Evolutionary conservation across 345 rosid genomes (phyloP).

Genomic region (Aethionema arabicum): DNA sequence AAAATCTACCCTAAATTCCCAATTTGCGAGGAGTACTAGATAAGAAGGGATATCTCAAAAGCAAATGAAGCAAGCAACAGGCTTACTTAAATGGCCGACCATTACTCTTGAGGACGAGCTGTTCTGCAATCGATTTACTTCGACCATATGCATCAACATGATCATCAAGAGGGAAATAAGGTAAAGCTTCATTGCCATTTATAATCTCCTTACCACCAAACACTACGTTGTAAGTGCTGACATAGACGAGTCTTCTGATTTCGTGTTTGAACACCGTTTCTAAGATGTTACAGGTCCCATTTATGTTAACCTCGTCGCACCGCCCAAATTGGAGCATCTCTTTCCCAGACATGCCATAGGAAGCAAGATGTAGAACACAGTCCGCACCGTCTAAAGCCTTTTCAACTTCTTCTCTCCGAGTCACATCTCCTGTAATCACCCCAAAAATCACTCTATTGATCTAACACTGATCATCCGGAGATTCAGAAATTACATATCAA

Average conservation of each 20-base stretch:
- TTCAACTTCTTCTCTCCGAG: slow-evolving; percentile 55
- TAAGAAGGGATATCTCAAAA: no score
- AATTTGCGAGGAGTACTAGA: neutral
- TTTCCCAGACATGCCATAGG: slow-evolving; percentile 92
- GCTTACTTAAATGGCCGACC: slow-evolving; percentile 68
- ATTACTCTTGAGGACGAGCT: slow-evolving; percentile 72
- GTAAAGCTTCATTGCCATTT: slow-evolving; percentile 73
- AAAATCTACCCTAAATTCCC: neutral
- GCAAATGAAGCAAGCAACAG: neutral
- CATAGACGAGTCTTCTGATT: slow-evolving; percentile 71
- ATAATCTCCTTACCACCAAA: slow-evolving; percentile 84
- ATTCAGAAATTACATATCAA: slow-evolving; percentile 2
- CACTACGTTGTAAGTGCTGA: slow-evolving; percentile 87
- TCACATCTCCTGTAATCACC: slow-evolving; percentile 54
- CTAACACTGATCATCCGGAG: slow-evolving; percentile 6
- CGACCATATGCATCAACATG: slow-evolving; percentile 76
- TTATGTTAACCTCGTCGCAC: slow-evolving; percentile 76
- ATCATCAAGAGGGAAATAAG: slow-evolving; percentile 76
- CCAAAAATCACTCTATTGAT: slow-evolving; percentile 1
- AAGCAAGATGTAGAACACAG: slow-evolving; percentile 89
- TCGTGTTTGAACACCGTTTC: slow-evolving; percentile 65
- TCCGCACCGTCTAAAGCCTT: slow-evolving; percentile 63
- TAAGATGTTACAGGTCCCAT: slow-evolving; percentile 75
- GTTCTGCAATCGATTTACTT: slow-evolving; percentile 82
- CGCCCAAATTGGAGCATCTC: slow-evolving; percentile 89